Evolutionary conservation across 768 basidiomycete species (phyloP).

Genomic region (Trametes punicea): DNA sequence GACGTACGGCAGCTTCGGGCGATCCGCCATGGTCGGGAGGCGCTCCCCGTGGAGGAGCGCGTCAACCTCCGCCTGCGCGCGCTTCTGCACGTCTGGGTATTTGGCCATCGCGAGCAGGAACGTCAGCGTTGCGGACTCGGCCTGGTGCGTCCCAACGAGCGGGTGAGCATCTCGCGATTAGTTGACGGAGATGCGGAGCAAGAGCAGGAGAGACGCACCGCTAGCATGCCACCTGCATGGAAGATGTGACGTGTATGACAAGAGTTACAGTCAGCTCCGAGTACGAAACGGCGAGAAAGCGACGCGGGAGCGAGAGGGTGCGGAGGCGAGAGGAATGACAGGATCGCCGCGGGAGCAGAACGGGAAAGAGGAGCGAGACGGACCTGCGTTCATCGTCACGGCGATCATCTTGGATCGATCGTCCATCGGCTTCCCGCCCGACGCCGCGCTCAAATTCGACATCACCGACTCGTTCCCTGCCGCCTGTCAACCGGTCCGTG

Average conservation of each 20-base stretch:
- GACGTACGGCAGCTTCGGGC: slow-evolving; percentile 18
- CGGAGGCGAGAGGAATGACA: background rate
- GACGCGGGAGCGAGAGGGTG: background rate
- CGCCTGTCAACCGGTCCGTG: background rate
- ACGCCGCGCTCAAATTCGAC: slow-evolving; percentile 5
- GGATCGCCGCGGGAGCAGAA: background rate
- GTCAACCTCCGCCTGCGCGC: slow-evolving; percentile 25
- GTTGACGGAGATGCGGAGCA: background rate
- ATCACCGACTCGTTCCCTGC: slow-evolving; percentile 14
- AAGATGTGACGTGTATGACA: no score
- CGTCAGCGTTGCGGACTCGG: slow-evolving; percentile 19
- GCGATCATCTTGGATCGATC: slow-evolving; percentile 20
- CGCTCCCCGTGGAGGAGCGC: slow-evolving; percentile 3
- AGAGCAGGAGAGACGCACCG: slow-evolving; percentile 1
- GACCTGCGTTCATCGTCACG: slow-evolving; percentile 21
- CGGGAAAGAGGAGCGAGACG: background rate
- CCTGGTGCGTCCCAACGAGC: background rate
- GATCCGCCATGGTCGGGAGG: slow-evolving; percentile 21
- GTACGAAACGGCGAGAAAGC: no score
- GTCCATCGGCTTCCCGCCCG: slow-evolving; percentile 10
- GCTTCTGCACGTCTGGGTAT: slow-evolving; percentile 19
- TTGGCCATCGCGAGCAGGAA: slow-evolving; percentile 23
- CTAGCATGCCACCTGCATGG: slow-evolving; percentile 15
- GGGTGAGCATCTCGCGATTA: background rate
- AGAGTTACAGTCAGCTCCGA: no score